A percentile compares a stretch with the other conserved stretches of the same genome.
phyloP scores from a whole-genome alignment of 1,284 basidiomycete species.

The Ceratobasidium sp. region DNA sequence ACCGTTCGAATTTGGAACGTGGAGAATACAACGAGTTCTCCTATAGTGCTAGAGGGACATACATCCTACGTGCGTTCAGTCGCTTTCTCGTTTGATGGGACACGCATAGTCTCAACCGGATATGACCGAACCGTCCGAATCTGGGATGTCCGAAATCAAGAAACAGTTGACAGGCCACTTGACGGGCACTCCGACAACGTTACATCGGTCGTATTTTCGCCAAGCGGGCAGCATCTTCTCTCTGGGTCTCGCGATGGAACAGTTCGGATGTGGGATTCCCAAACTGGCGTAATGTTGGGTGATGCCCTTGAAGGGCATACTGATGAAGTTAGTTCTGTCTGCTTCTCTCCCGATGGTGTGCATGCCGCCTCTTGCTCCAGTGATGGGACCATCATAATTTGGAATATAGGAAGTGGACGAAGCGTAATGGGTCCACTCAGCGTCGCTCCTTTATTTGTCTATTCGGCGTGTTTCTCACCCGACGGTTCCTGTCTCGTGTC shows the following conservation, averaged over 20 bases:
- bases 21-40: not conserved
- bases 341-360: not conserved
- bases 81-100: not conserved
- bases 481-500: not conserved
- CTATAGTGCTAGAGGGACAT: not conserved
- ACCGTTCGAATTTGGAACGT: constrained; percentile 37
- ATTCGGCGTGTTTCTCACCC: not conserved
- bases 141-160: not conserved
- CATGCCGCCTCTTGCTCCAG: not conserved
- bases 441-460: not conserved
- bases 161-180: not conserved
- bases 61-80: not conserved
- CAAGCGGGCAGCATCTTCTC: constrained; percentile 10
- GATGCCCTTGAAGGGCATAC: not conserved
- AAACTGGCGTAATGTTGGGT: not conserved
- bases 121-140: not conserved
- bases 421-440: too few species aligned
- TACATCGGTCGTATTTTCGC: constrained; percentile 3
- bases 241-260: constrained; percentile 23
- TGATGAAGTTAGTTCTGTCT: not conserved
- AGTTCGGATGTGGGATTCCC: constrained; percentile 29
- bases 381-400: too few species aligned
- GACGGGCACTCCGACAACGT: not conserved
- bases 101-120: not conserved
- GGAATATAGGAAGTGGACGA: too few species aligned